These are phyloP conservation scores for Globisporangium acanthophoron DNA, from an alignment of 352 stramenopile genomes.

Conservation along the genomic window DNA sequence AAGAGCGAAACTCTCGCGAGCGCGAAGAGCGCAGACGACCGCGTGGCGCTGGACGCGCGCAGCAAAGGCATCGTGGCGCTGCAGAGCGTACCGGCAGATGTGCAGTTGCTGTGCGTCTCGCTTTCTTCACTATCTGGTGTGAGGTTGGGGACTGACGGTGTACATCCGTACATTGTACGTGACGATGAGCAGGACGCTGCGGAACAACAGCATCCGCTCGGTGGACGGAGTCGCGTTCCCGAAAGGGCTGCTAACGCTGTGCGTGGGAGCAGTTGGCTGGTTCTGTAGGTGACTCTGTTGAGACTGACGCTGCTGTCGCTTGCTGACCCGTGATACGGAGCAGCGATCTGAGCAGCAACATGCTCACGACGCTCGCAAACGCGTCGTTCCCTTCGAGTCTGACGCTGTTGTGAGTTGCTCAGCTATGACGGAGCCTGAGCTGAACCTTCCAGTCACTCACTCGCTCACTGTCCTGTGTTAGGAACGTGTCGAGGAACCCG, in stretches of 20 bases:
- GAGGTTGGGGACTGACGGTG: neutral
- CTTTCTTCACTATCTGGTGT: neutral
- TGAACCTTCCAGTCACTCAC: neutral
- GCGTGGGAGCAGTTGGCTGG: conserved; percentile 3
- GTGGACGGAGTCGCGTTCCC: conserved; percentile 23
- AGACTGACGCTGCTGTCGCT: neutral
- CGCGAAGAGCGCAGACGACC: conserved; percentile 2
- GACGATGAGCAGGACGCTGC: conserved; percentile 17
- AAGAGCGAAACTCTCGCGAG: conserved; percentile 18
- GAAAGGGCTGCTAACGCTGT: conserved; percentile 22
- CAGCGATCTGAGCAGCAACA: conserved; percentile 7
- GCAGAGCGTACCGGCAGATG: conserved; percentile 22
- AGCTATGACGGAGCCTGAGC: no score
- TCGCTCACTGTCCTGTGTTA: neutral
- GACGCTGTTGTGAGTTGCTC: conserved; percentile 1
- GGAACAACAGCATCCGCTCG: conserved; percentile 24
- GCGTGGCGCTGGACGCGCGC: conserved; percentile 19
- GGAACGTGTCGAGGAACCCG: conserved; percentile 30
- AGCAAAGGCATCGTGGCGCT: conserved; percentile 22
- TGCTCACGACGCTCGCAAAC: conserved; percentile 4
- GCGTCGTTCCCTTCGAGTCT: conserved; percentile 2
- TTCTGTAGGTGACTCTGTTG: no score
- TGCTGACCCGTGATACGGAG: no score
- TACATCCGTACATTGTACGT: no score
- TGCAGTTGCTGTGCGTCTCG: conserved; percentile 13